Evolutionary conservation across 352 stramenopile species (phyloP), one percentile per base, ranked within the genome.

Genomic region (Hyaloperonospora brassicae): DNA sequence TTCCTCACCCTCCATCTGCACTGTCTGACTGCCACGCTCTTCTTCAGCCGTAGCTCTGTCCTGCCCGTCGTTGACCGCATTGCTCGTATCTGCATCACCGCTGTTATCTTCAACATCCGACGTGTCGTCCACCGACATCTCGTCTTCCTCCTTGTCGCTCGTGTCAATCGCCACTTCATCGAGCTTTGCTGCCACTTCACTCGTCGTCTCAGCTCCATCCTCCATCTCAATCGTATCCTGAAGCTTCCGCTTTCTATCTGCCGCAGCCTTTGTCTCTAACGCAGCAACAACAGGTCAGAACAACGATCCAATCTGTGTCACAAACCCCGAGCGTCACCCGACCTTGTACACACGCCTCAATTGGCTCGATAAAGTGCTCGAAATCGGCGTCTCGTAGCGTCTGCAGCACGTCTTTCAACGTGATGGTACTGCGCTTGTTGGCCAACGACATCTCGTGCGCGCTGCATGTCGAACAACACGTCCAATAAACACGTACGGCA

Each of bases 381-480:
- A 93, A 87, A 47, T 93, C 79, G n/a, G 73, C 68, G 24, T 93
- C 83, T 4, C 72, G 52, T 40, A 93, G 61, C 35, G 83, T 76
- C 24, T 74, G 68, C 27, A 90, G 57, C 47, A 93, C 83, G 40
- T 93, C 83, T 41, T 84, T 83, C 5, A 86, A 62, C 13, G 75
- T 81, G 50, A 93, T 81, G 5, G 80, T 90, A 51, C 82, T 79
- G 23, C 83, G 76, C 59, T 89, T 89, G 50, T 83, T 86, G 43
- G 71, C 61, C n/a, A 64, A 56, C 11, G 76, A 80, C 35, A 70
- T 71, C 35, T 87, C 80, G 27, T 88, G 77, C 34, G 80, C 80
- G 51, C 79, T 89, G 60, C 25, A 61, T 27, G 22, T 30, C 17
- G 17, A 17, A 17, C 17, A 17, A 17, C 17, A 17, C 17, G 17